A percentile compares a stretch with the other conserved stretches of the same genome.
These are phyloP conservation scores for Colletotrichum gloeosporioides DNA, from an alignment of 2,329 filamentous ascomycete genomes.

Conservation along the genomic window DNA sequence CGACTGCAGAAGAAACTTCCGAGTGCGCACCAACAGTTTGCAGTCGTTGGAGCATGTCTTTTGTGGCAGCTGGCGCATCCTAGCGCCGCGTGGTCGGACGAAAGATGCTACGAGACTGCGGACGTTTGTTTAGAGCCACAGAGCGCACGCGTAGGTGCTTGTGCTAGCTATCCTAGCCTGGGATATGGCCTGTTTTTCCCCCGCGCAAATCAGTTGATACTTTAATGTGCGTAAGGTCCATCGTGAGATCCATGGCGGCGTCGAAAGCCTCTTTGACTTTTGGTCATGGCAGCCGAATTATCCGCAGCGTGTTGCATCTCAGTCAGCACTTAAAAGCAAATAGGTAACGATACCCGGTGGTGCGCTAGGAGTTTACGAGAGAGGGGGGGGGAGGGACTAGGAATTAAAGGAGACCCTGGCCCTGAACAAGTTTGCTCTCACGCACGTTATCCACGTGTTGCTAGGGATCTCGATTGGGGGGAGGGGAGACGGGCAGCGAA, in stretches of 20 bases:
- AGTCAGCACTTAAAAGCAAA: neutral
- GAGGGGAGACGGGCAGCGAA: neutral
- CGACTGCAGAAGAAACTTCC: neutral
- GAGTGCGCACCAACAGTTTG: neutral
- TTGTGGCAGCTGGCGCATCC: neutral
- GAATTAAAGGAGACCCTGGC: neutral
- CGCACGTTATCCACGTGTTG: neutral
- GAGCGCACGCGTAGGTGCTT: neutral
- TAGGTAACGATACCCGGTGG: neutral
- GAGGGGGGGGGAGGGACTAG: neutral
- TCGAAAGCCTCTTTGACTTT: neutral
- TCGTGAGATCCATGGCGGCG: neutral
- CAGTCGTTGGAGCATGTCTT: neutral
- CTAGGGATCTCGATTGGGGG: neutral
- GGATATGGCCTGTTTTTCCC: neutral
- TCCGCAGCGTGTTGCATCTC: neutral
- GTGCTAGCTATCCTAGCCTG: neutral
- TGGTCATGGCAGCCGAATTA: neutral
- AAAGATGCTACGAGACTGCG: neutral
- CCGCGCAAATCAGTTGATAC: neutral
- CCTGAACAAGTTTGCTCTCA: neutral
- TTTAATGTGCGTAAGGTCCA: neutral
- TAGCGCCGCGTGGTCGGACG: neutral
- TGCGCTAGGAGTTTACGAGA: neutral
- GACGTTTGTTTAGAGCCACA: neutral